Evolutionary conservation across 441 rosid species (phyloP), one percentile per base, ranked within the genome.

Genomic region (Isatis lusitanica): DNA sequence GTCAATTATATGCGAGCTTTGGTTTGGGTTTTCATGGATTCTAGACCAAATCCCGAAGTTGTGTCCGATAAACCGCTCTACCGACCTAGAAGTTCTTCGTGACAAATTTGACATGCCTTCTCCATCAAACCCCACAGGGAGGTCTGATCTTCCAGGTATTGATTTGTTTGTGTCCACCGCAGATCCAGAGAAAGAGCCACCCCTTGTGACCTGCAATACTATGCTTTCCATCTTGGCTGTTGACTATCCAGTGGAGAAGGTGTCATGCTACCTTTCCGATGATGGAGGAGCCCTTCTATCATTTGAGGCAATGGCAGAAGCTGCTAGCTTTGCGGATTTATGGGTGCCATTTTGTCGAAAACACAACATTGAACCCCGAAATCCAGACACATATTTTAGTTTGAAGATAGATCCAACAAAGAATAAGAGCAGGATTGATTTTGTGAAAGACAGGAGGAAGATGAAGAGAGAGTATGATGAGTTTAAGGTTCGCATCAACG

Each of bases 271-370:
- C 60, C 24, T 89, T 35, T 94, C 97, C 5, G 97, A 94, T 50
- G 98, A 94, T 39, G 97, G 98, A 6, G 98, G 97, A 1, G 97
- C 98, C 16, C 91, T 94, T 21, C 87, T 94, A 7, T 87, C 93
- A 0, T 94, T 94, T 17, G 98, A 94, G 81, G 97, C 97, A 3
- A 94, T 94, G 98, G 97, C 97, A 0, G 98, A 94, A 85, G 97
- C 97, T 4, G 94, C 91, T 1, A 89, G 92, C 77, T 91, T 92
- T 61, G 98, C 97, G 0, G 97, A 92, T 30, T 51, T 89, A 47
- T 94, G 97, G 98, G 93, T 94, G 43, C 98, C 98, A 0, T 94
- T 94, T 77, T 94, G 97, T 64, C 82, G 91, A 39, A 94, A 94
- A 67, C 98, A 94, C 66, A 63, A 84, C 11, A 94, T 92, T 6